Conservation (phyloP, 345 rosid species). For the Alliaria petiolata region DNA sequence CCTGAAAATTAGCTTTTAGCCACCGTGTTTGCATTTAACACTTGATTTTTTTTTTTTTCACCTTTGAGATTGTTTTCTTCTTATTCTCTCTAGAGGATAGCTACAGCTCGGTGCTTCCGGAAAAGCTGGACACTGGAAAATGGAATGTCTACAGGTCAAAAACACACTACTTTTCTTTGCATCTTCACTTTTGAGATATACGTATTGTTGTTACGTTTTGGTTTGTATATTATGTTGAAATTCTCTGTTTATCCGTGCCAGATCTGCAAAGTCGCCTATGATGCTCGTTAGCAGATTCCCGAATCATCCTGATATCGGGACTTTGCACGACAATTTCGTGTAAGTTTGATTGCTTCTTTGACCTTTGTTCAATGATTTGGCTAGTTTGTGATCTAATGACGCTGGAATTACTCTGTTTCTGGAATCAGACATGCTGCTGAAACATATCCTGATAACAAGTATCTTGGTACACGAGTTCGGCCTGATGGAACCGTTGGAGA, state of each 20-base stretch:
- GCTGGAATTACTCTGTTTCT: background rate
- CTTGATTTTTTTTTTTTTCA: constrained; percentile 1
- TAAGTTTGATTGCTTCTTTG: constrained; percentile 29
- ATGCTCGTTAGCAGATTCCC: constrained; percentile 56
- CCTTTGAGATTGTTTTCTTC: background rate
- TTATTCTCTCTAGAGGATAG: constrained; percentile 32
- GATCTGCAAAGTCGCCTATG: constrained; percentile 66
- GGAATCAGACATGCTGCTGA: constrained; percentile 56
- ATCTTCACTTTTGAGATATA: background rate
- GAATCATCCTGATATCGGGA: constrained; percentile 71
- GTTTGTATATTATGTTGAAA: background rate
- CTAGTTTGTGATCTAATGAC: background rate
- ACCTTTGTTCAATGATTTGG: background rate
- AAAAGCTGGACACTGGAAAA: constrained; percentile 65
- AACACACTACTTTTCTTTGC: background rate
- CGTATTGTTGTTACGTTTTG: background rate
- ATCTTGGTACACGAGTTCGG: constrained; percentile 68
- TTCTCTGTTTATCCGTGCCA: constrained; percentile 15
- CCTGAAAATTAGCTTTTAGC: background rate
- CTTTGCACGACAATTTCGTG: constrained; percentile 79
- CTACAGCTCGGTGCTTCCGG: constrained; percentile 74
- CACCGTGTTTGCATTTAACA: background rate
- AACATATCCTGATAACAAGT: constrained; percentile 58
- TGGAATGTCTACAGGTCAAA: constrained; percentile 86
- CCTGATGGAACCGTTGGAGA: constrained; percentile 74